phyloP scores from a whole-genome alignment of 208 protist species.

The Acanthamoeba castellanii region DNA sequence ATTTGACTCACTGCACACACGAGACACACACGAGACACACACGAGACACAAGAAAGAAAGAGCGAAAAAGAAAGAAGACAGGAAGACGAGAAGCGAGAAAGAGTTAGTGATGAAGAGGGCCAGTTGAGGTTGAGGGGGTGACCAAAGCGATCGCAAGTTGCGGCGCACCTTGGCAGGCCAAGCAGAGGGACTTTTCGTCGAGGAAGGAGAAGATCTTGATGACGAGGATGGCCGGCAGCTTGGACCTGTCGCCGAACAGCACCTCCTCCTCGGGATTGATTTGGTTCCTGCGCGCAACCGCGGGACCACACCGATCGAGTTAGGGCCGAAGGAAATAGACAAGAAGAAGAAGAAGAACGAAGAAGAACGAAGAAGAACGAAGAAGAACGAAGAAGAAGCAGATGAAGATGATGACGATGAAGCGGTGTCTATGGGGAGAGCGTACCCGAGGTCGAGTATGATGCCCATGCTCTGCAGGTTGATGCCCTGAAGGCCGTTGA shows the following conservation, averaged over 20 bases:
- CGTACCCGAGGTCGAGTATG: background rate
- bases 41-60: background rate
- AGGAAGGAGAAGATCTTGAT: constrained; percentile 51
- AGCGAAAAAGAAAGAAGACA: background rate
- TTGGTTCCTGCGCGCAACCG: background rate
- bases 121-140: too few relatives aligned
- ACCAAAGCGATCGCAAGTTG: too few relatives aligned
- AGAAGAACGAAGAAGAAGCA: too few relatives aligned
- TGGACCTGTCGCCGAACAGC: background rate
- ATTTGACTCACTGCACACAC: background rate
- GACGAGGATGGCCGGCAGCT: constrained; percentile 16
- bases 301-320: too few relatives aligned
- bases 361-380: too few relatives aligned
- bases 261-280: constrained; percentile 21
- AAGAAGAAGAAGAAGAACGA: too few relatives aligned
- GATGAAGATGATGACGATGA: too few relatives aligned
- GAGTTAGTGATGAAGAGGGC: too few relatives aligned
- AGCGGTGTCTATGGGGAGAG: too few relatives aligned
- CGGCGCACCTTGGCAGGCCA: background rate
- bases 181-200: constrained; percentile 32
- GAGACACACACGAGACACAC: background rate
- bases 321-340: background rate
- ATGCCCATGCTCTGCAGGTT: background rate
- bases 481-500: background rate
- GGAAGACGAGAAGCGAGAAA: too few relatives aligned